Conservation (phyloP, 192 early-diverging fungal genomes). For the Martensiomyces pterosporus region DNA sequence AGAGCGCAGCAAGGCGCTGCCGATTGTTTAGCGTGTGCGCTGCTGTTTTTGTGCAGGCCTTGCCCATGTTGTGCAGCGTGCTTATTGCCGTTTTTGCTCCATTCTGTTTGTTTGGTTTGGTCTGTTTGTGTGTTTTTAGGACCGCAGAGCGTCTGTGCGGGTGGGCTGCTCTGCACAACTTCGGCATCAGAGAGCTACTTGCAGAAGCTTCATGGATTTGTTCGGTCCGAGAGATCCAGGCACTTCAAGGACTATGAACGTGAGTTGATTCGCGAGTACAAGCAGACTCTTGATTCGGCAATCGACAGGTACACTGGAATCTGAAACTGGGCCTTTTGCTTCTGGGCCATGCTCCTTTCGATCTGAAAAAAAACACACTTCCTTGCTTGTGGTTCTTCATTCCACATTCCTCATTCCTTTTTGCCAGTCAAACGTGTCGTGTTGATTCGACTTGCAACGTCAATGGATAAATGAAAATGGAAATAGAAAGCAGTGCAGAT, state of each 20-base stretch:
- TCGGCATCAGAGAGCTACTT: constrained; percentile 14
- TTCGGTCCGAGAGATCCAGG: constrained; percentile 19
- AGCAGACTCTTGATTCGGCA: constrained; percentile 16
- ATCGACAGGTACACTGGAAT: constrained; percentile 33
- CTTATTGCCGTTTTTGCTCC: neutral
- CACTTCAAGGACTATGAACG: constrained; percentile 44
- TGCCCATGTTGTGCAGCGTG: neutral
- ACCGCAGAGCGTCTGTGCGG: constrained; percentile 14
- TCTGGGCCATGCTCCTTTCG: too few species aligned
- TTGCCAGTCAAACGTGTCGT: too few species aligned
- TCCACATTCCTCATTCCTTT: too few species aligned
- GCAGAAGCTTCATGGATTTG: constrained; percentile 21
- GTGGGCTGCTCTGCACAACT: constrained; percentile 34
- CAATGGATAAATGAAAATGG: too few species aligned
- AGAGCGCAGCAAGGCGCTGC: too few species aligned
- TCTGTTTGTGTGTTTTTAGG: constrained; percentile 6
- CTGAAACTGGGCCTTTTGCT: constrained; percentile 3
- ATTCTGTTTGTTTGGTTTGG: too few species aligned
- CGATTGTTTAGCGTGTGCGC: neutral
- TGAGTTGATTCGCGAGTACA: constrained; percentile 27
- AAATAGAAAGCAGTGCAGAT: too few species aligned
- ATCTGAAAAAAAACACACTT: too few species aligned
- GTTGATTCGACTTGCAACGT: too few species aligned
- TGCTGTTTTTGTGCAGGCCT: neutral
- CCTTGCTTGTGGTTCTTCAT: too few species aligned